phyloP scores from a whole-genome alignment of 257 asterid species.

The Lycium ferocissimum region DNA sequence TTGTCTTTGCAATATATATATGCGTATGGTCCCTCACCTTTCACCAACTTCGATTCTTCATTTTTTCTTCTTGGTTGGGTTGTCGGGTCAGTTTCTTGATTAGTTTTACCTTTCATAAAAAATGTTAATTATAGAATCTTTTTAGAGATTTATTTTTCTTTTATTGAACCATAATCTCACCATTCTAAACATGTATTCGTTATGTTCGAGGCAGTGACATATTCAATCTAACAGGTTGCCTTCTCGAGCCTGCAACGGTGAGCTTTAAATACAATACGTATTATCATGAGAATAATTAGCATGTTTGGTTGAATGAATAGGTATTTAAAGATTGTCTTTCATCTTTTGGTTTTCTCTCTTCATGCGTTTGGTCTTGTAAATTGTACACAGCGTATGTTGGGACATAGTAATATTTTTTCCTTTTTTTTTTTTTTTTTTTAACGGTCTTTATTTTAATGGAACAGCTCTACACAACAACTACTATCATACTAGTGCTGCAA shows the following conservation, averaged over 20 bases:
- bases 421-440: background rate
- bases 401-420: background rate
- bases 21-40: no score
- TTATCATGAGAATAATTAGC: background rate
- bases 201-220: conserved; percentile 62
- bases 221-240: conserved; percentile 82
- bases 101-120: background rate
- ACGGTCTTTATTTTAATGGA: background rate
- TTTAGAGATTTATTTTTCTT: background rate
- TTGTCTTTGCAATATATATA: conserved; percentile 84
- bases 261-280: background rate
- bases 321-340: no score
- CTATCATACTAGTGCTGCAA: conserved; percentile 75
- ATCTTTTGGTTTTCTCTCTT: background rate
- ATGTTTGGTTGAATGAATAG: no score
- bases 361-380: conserved; percentile 88
- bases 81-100: conserved; percentile 51
- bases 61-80: conserved; percentile 87
- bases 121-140: no score
- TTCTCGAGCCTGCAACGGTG: conserved; percentile 95
- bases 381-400: conserved; percentile 87
- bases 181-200: background rate
- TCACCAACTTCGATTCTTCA: no score
- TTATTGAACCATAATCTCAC: background rate
- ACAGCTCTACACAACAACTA: conserved; percentile 79